These are phyloP conservation scores for Catunica adiposa DNA, from an alignment of 2,329 filamentous ascomycete species.

Conservation along the genomic window DNA sequence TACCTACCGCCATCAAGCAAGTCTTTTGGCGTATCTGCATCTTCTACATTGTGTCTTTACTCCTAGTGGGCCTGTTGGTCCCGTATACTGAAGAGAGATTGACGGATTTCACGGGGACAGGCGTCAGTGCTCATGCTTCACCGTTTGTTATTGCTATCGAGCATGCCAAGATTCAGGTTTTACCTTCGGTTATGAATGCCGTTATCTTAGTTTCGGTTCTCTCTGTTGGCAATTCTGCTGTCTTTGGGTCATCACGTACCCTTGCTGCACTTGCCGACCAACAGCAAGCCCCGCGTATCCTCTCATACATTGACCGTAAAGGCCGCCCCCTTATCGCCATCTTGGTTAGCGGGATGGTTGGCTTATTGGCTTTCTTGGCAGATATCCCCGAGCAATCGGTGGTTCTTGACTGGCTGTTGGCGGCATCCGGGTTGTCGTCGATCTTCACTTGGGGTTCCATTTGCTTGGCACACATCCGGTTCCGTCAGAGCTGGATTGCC, in stretches of 20 bases:
- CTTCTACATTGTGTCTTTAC: conserved; percentile 75
- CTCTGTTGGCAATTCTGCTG: conserved; percentile 78
- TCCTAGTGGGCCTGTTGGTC: conserved; percentile 67
- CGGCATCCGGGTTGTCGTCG: conserved; percentile 50
- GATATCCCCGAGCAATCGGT: conserved; percentile 39
- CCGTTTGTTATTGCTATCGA: conserved; percentile 89
- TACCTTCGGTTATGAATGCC: conserved; percentile 85
- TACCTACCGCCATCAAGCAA: conserved; percentile 79
- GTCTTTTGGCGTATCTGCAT: conserved; percentile 88
- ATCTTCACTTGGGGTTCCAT: conserved; percentile 73
- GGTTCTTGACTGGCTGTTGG: conserved; percentile 64
- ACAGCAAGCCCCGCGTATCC: conserved; percentile 58
- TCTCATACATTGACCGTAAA: conserved; percentile 67
- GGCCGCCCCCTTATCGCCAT: conserved; percentile 69
- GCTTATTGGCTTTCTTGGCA: conserved; percentile 59
- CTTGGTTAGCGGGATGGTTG: conserved; percentile 45
- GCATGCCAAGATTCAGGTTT: conserved; percentile 61
- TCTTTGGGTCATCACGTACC: conserved; percentile 83
- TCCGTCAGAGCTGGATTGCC: conserved; percentile 60
- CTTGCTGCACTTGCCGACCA: conserved; percentile 81
- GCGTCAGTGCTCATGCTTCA: conserved; percentile 57
- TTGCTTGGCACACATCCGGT: conserved; percentile 82
- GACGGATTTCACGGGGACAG: conserved; percentile 22
- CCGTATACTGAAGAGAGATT: conserved; percentile 40
- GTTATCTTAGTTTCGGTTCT: conserved; percentile 84